A percentile compares a stretch with the other conserved stretches of the same genome.
These are phyloP conservation scores for Thermothielavioides terrestris DNA, from an alignment of 495 filamentous ascomycete genomes.

Conservation along the genomic window DNA sequence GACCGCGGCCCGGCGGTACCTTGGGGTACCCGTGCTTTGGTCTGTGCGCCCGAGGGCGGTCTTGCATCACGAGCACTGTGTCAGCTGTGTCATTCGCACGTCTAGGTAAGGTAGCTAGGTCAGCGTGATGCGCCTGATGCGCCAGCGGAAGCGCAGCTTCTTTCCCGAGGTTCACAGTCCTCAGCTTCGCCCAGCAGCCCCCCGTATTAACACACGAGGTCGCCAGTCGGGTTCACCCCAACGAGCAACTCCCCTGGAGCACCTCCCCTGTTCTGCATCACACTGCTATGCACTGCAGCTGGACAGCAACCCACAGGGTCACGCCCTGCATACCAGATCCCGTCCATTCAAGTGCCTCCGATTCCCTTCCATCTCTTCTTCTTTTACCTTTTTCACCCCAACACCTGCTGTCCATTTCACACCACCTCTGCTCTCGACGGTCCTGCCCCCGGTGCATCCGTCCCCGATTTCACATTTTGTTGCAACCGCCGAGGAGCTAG, in stretches of 20 bases:
- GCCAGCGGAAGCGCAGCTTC: no score
- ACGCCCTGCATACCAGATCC: slow-evolving; percentile 3
- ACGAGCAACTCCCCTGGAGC: no score
- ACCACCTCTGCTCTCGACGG: slow-evolving; percentile 6
- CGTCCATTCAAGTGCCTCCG: slow-evolving; percentile 9
- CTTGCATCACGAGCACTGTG: slow-evolving; percentile 22
- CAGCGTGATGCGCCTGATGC: slow-evolving; percentile 1
- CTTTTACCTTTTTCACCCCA: slow-evolving; percentile 8
- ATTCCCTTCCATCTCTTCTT: slow-evolving; percentile 18
- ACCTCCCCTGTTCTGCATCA: neutral
- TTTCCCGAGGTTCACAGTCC: no score
- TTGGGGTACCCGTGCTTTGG: slow-evolving; percentile 5
- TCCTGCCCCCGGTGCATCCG: neutral
- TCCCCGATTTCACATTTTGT: neutral
- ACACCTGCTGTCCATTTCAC: neutral
- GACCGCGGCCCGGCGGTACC: slow-evolving; percentile 3
- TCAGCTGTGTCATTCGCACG: slow-evolving; percentile 10
- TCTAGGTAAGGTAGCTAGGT: neutral
- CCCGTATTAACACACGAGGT: no score
- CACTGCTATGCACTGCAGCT: neutral
- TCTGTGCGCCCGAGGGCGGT: slow-evolving; percentile 3
- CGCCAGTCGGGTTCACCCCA: no score
- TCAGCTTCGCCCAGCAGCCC: neutral
- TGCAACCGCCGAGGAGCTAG: neutral
- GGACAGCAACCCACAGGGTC: slow-evolving; percentile 11